These are phyloP conservation scores for Crucihimalaya himalaica DNA, from an alignment of 345 rosid genomes.

Conservation along the genomic window DNA sequence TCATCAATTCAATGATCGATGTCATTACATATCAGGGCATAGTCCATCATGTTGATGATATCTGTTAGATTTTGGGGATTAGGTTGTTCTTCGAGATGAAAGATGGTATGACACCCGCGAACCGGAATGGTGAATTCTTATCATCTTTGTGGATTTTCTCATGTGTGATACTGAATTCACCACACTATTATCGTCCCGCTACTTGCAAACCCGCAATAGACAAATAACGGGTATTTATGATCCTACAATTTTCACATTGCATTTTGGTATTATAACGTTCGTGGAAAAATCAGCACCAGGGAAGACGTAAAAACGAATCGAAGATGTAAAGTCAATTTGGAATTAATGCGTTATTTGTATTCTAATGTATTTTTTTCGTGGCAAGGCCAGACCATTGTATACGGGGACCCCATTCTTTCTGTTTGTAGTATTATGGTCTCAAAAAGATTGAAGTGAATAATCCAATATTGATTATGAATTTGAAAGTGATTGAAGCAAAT, in stretches of 20 bases:
- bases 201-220: not conserved
- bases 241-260: not conserved
- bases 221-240: not conserved
- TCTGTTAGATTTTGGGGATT: not conserved
- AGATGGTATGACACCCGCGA: not conserved
- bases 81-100: not conserved
- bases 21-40: not conserved
- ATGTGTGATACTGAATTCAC: not conserved
- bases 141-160: not conserved
- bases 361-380: constrained; percentile 20
- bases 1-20: not conserved
- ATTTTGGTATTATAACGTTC: not conserved
- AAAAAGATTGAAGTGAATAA: not conserved
- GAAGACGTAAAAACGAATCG: not conserved
- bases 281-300: constrained; percentile 19
- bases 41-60: not conserved
- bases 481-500: constrained; percentile 27
- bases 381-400: constrained; percentile 2
- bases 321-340: constrained; percentile 24
- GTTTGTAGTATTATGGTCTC: constrained; percentile 17
- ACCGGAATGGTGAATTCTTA: not conserved
- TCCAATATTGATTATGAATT: constrained; percentile 29
- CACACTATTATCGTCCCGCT: not conserved
- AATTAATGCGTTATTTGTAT: constrained; percentile 36
- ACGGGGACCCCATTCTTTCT: constrained; percentile 29